Conservation (phyloP, 495 filamentous ascomycete species). For the Aspergillus incahuasiensis region DNA sequence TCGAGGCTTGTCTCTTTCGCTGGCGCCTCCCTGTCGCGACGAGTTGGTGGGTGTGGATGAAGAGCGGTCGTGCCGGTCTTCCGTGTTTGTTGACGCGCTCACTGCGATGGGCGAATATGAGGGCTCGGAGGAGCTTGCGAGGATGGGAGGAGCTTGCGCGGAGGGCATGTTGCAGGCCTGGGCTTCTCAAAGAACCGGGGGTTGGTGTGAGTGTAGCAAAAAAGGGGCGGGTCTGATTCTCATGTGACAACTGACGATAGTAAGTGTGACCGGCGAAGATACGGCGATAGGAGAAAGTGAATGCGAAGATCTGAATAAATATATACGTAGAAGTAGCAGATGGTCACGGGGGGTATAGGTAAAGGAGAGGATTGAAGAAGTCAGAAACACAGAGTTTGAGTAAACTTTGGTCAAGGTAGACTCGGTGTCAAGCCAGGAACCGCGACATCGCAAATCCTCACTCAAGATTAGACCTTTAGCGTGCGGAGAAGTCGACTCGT, state of each 20-base stretch:
- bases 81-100: slow-evolving; percentile 21
- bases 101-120: slow-evolving; percentile 21
- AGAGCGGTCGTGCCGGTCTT: slow-evolving; percentile 35
- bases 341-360: not conserved
- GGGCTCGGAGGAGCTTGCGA: slow-evolving; percentile 23
- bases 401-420: not conserved
- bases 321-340: not conserved
- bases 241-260: slow-evolving; percentile 9
- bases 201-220: not conserved
- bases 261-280: not conserved
- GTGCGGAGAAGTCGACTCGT: slow-evolving; percentile 8
- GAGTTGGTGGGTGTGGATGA: slow-evolving; percentile 52
- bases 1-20: slow-evolving; percentile 63
- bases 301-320: not conserved
- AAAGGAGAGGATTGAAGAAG: not conserved
- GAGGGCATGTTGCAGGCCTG: slow-evolving; percentile 20
- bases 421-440: not conserved
- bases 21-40: slow-evolving; percentile 45
- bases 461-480: slow-evolving; percentile 9
- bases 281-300: not conserved
- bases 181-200: slow-evolving; percentile 1
- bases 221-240: slow-evolving; percentile 9
- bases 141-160: slow-evolving; percentile 15
- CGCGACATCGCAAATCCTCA: not conserved
- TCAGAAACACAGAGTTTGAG: not conserved